phyloP scores from a whole-genome alignment of 495 filamentous ascomycete species.

The Penicillium mononematosum region DNA sequence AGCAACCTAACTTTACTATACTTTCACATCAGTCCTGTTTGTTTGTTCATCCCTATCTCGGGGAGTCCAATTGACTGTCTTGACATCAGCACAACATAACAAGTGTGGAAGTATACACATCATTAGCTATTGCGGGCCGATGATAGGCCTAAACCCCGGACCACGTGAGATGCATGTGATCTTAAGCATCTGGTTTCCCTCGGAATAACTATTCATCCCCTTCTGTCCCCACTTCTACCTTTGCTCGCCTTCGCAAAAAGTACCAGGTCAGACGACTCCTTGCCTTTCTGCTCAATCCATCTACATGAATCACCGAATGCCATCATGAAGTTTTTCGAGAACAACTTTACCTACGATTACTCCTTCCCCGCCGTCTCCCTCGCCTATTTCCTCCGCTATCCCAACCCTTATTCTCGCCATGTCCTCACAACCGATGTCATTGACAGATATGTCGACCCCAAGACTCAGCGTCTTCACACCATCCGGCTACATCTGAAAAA shows the following conservation, averaged over 20 bases:
- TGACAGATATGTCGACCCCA: constrained; percentile 75
- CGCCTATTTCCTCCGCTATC: constrained; percentile 98
- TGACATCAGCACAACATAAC: background rate
- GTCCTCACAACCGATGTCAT: constrained; percentile 97
- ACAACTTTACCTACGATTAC: constrained; percentile 85
- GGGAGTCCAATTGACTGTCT: background rate
- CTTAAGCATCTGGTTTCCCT: background rate
- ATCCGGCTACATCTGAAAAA: constrained; percentile 91
- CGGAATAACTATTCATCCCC: constrained; percentile 2
- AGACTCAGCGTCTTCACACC: constrained; percentile 78
- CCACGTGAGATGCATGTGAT: constrained; percentile 8
- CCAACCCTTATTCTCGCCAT: constrained; percentile 93
- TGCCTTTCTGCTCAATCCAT: constrained; percentile 9
- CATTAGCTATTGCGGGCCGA: constrained; percentile 9
- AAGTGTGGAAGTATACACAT: background rate
- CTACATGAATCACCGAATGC: constrained; percentile 14
- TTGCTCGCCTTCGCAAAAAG: constrained; percentile 8
- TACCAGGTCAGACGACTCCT: constrained; percentile 10
- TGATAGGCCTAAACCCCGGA: constrained; percentile 2
- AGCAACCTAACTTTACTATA: background rate
- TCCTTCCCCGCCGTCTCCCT: constrained; percentile 89
- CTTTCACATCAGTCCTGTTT: background rate
- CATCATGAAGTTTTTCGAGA: constrained; percentile 88
- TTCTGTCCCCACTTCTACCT: constrained; percentile 2
- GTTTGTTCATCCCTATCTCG: background rate